Evolutionary conservation across 2,329 filamentous ascomycete genomes (phyloP).

Genomic region (Aspergillus intermedius): DNA sequence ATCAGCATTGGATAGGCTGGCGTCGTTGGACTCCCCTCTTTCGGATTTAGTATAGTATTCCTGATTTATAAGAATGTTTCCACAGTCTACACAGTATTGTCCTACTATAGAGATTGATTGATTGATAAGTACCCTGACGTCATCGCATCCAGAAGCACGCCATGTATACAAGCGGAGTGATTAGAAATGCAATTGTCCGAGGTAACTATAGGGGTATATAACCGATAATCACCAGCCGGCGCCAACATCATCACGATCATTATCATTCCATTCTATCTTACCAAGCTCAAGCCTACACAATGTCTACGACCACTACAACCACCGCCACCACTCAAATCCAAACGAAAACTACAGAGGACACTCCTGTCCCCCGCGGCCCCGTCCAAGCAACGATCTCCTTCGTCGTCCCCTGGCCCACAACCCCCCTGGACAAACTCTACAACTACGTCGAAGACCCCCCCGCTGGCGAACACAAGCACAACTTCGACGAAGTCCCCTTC

Average conservation of each 20-base stretch:
- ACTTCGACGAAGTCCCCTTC: slow-evolving; percentile 51
- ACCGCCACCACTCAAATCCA: not conserved
- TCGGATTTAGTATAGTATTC: not conserved
- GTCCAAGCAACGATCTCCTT: slow-evolving; percentile 60
- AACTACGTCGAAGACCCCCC: slow-evolving; percentile 62
- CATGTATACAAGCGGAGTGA: not conserved
- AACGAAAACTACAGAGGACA: slow-evolving; percentile 2
- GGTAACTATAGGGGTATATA: not conserved
- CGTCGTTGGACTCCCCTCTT: no score
- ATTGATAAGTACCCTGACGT: not conserved
- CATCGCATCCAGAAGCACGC: not conserved
- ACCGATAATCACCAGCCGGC: not conserved
- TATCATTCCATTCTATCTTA: not conserved
- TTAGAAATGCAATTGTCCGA: not conserved
- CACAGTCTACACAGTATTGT: no score
- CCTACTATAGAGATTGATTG: no score
- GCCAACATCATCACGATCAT: not conserved
- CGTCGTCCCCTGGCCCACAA: slow-evolving; percentile 41
- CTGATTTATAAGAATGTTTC: not conserved
- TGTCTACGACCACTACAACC: not conserved
- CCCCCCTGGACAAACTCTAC: slow-evolving; percentile 58
- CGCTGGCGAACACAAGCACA: slow-evolving; percentile 56
- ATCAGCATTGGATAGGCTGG: no score
- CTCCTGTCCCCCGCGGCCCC: slow-evolving; percentile 49
- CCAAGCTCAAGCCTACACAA: not conserved